Base-by-base conservation (phyloP, 495 filamentous ascomycete species). In the Hypoxylon lienhwacheense region DNA sequence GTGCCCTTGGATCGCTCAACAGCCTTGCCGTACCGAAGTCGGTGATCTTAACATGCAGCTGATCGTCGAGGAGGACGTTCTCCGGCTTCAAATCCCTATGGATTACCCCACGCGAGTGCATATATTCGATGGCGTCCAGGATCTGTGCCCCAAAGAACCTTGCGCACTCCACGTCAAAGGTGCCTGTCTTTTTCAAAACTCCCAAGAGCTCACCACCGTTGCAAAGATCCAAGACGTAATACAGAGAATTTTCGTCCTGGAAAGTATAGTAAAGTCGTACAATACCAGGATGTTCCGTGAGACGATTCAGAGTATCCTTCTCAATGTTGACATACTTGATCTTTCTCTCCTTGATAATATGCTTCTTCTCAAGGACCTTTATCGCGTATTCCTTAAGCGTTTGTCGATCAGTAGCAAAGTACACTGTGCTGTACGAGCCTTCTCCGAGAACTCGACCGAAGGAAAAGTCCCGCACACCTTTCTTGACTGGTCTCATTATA, bases 241-340 rank as follows among this genome's bases (percentile, higher is more conserved):
- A 99, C 7, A 99, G 74, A 10, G 91, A 97, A 20, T 86, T 80
- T 63, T 97, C 91, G 70, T 99, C 95, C 67, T 99, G 95, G 66
- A 97, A 99, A 4, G 95, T 99, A 72, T 99, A 99, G 65, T 97
- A 99, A 29, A 99, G 80, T 47, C 95, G 87, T 43, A 99, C 91
- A 59, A 99, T 90, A 7, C 95, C 95, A 6, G 95, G 95, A 64
- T 99, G 95, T 41, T 97, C 93, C 11, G 90, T 96, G 43, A 99
- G 74, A 51, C 91, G 85, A 65, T 99, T 99, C 25, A 99, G 78
- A 7, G 95, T 96, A 70, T 99, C 91, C 74, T 96, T 97, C 73
- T 99, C 95, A 58, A 99, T 97, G 70, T 97, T 97, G 66, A 99
- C 95, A 68, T 99, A 99, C 76, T 99, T 99, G 58, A 99, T 95